phyloP scores from a whole-genome alignment of 1,284 basidiomycete genomes.

The Rhizoctonia solani region DNA sequence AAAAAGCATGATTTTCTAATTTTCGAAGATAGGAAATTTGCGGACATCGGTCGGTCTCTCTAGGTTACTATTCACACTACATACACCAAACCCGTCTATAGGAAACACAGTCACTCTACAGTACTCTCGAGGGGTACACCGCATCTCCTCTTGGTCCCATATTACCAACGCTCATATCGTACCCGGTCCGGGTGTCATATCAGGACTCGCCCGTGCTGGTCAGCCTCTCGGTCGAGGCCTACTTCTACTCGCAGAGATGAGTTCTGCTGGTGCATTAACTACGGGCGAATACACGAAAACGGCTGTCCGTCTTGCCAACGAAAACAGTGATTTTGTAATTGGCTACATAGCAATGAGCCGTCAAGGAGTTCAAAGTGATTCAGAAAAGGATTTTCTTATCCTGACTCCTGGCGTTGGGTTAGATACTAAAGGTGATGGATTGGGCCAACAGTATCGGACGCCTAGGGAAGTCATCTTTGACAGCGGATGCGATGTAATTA shows the following conservation, averaged over 20 bases:
- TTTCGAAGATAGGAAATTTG: conserved; percentile 99
- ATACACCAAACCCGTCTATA: conserved; percentile 45
- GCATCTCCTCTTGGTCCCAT: conserved; percentile 95
- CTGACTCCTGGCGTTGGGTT: conserved; percentile 93
- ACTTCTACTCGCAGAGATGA: conserved; percentile 96
- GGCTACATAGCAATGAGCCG: conserved; percentile 93
- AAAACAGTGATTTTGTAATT: conserved; percentile 83
- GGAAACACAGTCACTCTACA: conserved; percentile 97
- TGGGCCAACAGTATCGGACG: conserved; percentile 97
- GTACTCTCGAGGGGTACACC: conserved; percentile 92
- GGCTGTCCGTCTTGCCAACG: conserved; percentile 85
- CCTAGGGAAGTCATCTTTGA: conserved; percentile 83
- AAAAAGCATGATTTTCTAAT: conserved; percentile 91
- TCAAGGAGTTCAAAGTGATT: conserved; percentile 59
- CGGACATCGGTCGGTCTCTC: conserved; percentile 85
- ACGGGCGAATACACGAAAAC: conserved; percentile 83
- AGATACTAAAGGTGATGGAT: conserved; percentile 78
- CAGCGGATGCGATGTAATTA: conserved; percentile 95
- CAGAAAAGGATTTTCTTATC: conserved; percentile 82
- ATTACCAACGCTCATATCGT: conserved; percentile 97
- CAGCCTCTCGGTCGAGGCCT: conserved; percentile 83
- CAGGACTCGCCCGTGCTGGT: conserved; percentile 86
- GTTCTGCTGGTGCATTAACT: conserved; percentile 85
- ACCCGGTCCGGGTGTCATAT: conserved; percentile 91
- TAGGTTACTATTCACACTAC: background rate